Percentiles rank a stretch among this genome's conserved stretches.
These are phyloP conservation scores for Tylopilus sp. DNA, from an alignment of 768 basidiomycete genomes.

Conservation along the genomic window DNA sequence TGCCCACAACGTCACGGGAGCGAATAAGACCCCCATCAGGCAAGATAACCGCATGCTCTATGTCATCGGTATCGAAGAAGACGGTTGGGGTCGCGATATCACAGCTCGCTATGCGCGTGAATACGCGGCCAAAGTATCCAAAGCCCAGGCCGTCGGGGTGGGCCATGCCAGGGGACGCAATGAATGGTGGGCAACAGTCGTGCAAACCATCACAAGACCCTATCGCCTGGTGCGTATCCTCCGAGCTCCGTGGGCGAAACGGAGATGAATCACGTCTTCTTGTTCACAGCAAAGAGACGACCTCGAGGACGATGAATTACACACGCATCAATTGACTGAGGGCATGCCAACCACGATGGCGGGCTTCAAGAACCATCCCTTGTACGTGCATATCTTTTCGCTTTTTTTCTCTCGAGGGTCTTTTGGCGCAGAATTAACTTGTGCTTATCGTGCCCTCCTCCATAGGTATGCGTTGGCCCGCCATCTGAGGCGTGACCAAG, in stretches of 20 bases:
- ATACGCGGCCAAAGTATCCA: conserved; percentile 76
- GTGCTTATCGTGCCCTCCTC: conserved; percentile 1
- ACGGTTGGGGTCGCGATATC: conserved; percentile 88
- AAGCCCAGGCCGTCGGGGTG: conserved; percentile 61
- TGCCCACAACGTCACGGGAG: conserved; percentile 15
- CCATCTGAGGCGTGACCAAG: conserved; percentile 85
- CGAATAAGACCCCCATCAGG: conserved; percentile 14
- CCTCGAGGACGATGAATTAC: conserved; percentile 86
- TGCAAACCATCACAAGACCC: conserved; percentile 61
- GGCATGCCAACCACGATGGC: conserved; percentile 89
- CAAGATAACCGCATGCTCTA: conserved; percentile 87
- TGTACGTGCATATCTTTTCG: conserved; percentile 42
- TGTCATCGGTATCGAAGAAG: conserved; percentile 92
- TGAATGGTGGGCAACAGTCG: conserved; percentile 83
- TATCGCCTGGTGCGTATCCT: conserved; percentile 69
- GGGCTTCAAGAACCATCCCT: conserved; percentile 95
- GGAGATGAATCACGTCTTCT: conserved; percentile 14
- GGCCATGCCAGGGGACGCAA: conserved; percentile 52
- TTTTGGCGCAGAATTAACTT: conserved; percentile 22
- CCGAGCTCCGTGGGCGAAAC: conserved; percentile 15
- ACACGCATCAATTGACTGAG: conserved; percentile 72
- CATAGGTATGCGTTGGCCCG: conserved; percentile 77
- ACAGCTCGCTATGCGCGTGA: conserved; percentile 85
- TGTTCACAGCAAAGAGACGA: conserved; percentile 79
- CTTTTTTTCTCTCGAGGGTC: conserved; percentile 1